Evolutionary conservation across 805 yeast species (phyloP).

Genomic region (Starmera amethionina): DNA sequence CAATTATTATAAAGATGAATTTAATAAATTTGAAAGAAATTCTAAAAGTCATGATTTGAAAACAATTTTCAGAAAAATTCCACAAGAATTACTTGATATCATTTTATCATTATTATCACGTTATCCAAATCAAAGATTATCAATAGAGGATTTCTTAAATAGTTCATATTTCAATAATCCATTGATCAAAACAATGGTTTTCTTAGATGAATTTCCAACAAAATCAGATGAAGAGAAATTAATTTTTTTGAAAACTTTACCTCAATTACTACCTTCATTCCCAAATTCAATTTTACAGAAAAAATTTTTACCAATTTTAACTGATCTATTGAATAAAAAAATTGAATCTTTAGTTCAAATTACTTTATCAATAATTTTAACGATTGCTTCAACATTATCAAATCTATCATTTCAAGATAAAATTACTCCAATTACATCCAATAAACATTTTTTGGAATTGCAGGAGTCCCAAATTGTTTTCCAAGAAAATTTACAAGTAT

Average conservation of each 20-base stretch:
- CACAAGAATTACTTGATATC: slow-evolving; percentile 37
- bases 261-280: slow-evolving; percentile 42
- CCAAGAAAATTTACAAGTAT: slow-evolving; percentile 35
- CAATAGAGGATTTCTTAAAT: slow-evolving; percentile 59
- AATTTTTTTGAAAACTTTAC: slow-evolving; percentile 57
- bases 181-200: slow-evolving; percentile 67
- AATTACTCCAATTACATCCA: slow-evolving; percentile 35
- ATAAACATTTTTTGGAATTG: slow-evolving; percentile 27
- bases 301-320: slow-evolving; percentile 65
- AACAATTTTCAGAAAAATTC: slow-evolving; percentile 46
- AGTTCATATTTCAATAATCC: slow-evolving; percentile 77
- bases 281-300: slow-evolving; percentile 49
- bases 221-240: slow-evolving; percentile 57
- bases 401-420: slow-evolving; percentile 70
- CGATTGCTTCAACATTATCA: slow-evolving; percentile 58
- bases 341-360: slow-evolving; percentile 32
- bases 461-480: slow-evolving; percentile 32
- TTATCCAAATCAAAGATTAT: slow-evolving; percentile 45
- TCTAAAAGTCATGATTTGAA: slow-evolving; percentile 27
- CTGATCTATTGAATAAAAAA: slow-evolving; percentile 36
- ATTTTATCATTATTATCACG: slow-evolving; percentile 46
- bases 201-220: slow-evolving; percentile 76
- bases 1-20: slow-evolving; percentile 52
- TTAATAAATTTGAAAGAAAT: slow-evolving; percentile 37
- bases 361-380: slow-evolving; percentile 45